phyloP scores from a whole-genome alignment of 2,329 filamentous ascomycete species.

The Acrocalymma vagum region DNA sequence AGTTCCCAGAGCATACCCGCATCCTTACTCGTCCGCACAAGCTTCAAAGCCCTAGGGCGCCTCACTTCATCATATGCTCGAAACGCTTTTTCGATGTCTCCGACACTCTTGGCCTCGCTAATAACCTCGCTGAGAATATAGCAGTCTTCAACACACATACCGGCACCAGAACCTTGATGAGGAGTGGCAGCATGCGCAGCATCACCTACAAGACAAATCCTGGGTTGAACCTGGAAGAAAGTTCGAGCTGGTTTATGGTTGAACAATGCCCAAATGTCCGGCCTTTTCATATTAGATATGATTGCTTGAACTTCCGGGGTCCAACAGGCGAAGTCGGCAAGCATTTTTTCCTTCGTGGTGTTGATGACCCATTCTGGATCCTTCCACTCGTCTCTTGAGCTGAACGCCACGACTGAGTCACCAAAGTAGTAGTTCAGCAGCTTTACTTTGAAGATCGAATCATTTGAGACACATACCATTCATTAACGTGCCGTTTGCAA shows the following conservation, averaged over 20 bases:
- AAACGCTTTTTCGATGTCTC: conserved; percentile 43
- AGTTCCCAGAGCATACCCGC: conserved; percentile 52
- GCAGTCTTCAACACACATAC: conserved; percentile 64
- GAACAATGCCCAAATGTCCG: conserved; percentile 59
- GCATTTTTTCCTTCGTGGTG: conserved; percentile 35
- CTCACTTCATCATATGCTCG: conserved; percentile 48
- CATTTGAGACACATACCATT: conserved; percentile 56
- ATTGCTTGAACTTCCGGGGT: conserved; percentile 23
- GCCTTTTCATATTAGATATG: conserved; percentile 52
- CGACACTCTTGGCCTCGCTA: conserved; percentile 15
- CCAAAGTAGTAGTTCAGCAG: conserved; percentile 54
- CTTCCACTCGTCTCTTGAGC: conserved; percentile 27
- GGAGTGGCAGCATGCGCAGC: conserved; percentile 65
- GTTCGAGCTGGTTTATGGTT: conserved; percentile 54
- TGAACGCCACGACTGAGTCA: conserved; percentile 50
- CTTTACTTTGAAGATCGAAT: conserved; percentile 40
- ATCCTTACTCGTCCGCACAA: conserved; percentile 51
- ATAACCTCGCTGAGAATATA: conserved; percentile 54
- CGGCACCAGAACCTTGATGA: conserved; percentile 63
- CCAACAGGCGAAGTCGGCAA: conserved; percentile 35
- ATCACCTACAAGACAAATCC: conserved; percentile 53
- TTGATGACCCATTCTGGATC: conserved; percentile 34
- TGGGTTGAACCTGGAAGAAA: conserved; percentile 44
- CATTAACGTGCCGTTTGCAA: conserved; percentile 63
- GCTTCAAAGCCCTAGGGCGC: conserved; percentile 48